These are phyloP conservation scores for Phanerochaete carnosa DNA, from an alignment of 768 basidiomycete species.

Conservation along the genomic window DNA sequence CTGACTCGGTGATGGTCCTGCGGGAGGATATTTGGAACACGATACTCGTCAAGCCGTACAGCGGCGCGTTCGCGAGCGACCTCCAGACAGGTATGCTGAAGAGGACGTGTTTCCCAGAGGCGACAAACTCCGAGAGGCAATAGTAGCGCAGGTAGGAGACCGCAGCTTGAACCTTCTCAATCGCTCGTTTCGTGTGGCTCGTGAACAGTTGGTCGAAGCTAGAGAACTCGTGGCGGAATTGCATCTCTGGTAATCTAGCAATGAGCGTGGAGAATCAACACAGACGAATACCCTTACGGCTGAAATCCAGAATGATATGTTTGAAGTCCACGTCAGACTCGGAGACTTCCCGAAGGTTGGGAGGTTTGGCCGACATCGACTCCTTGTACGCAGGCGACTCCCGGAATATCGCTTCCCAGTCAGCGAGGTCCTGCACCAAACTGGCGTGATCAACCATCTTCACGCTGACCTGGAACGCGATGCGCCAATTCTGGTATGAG, in stretches of 20 bases:
- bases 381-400: conserved; percentile 13
- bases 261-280: no score
- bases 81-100: conserved; percentile 22
- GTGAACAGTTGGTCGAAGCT: conserved; percentile 17
- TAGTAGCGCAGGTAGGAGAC: conserved; percentile 20
- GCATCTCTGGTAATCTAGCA: conserved; percentile 7
- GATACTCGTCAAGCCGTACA: conserved; percentile 12
- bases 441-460: conserved; percentile 13
- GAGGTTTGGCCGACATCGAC: conserved; percentile 11
- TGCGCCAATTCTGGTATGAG: conserved; percentile 5
- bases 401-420: conserved; percentile 1
- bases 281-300: conserved; percentile 11
- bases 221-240: conserved; percentile 21
- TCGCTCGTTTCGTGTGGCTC: conserved; percentile 5
- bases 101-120: conserved; percentile 19
- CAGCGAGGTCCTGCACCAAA: not conserved
- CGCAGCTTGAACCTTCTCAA: conserved; percentile 18
- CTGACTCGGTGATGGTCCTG: not conserved
- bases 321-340: conserved; percentile 14
- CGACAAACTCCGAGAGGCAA: conserved; percentile 18
- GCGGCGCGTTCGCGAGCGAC: not conserved
- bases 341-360: conserved; percentile 8
- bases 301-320: conserved; percentile 22
- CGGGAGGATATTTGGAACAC: conserved; percentile 16
- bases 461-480: conserved; percentile 28